Percentiles rank a stretch among this genome's conserved stretches.
Conservation (phyloP, 495 filamentous ascomycete species). For the Lasiosphaeris hirsuta region DNA sequence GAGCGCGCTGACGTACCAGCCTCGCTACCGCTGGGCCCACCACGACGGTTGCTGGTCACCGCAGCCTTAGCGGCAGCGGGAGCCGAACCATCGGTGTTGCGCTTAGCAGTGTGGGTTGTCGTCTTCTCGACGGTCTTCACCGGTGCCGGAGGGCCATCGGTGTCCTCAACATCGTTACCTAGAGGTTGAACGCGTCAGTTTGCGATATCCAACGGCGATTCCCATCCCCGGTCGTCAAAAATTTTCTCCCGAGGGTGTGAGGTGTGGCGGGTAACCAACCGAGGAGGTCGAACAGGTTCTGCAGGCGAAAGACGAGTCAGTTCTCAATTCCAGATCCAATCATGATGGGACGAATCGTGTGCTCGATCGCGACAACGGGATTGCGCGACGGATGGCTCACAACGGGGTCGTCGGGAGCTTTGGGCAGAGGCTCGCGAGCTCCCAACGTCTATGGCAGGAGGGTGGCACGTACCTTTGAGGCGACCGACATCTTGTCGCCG, state of each 20-base stretch:
- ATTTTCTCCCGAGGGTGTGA: conserved; percentile 16
- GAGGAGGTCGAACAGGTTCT: conserved; percentile 89
- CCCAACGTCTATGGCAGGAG: neutral
- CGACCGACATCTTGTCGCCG: conserved; percentile 60
- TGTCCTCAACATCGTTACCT: conserved; percentile 88
- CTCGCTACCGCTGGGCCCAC: conserved; percentile 70
- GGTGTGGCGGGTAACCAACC: conserved; percentile 46
- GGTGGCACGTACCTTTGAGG: conserved; percentile 52
- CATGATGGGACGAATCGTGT: neutral
- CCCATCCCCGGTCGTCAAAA: neutral
- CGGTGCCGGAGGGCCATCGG: conserved; percentile 72
- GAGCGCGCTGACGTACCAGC: conserved; percentile 55
- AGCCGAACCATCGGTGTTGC: conserved; percentile 77
- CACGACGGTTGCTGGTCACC: conserved; percentile 47
- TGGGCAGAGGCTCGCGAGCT: neutral
- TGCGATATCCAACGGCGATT: neutral
- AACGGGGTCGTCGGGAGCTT: neutral
- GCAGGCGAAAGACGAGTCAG: conserved; percentile 20
- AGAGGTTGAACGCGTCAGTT: conserved; percentile 22
- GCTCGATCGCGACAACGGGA: conserved; percentile 8
- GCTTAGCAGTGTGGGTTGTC: conserved; percentile 74
- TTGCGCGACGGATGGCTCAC: conserved; percentile 1
- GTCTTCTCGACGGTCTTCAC: conserved; percentile 85
- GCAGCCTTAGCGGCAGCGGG: conserved; percentile 50
- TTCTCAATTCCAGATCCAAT: conserved; percentile 21